Evolutionary conservation across 768 basidiomycete genomes (phyloP).

Genomic region (Serendipita indica): DNA sequence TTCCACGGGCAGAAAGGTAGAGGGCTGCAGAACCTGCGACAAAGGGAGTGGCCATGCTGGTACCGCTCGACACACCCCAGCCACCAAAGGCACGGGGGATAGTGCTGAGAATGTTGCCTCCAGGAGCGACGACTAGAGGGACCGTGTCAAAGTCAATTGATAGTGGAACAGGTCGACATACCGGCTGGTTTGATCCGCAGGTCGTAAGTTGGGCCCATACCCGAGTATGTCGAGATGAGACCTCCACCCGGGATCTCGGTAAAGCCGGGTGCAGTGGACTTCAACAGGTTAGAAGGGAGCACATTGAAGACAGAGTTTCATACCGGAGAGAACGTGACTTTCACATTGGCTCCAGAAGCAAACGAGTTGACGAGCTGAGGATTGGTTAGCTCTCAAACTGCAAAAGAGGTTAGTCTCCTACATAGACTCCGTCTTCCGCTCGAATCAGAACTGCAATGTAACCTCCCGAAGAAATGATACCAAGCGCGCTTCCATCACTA

Average conservation of each 20-base stretch:
- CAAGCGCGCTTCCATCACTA: background rate
- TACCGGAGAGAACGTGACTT: slow-evolving; percentile 9
- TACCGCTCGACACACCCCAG: slow-evolving; percentile 2
- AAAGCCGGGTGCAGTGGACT: background rate
- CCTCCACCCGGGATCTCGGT: slow-evolving; percentile 16
- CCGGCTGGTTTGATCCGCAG: slow-evolving; percentile 17
- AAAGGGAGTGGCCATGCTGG: slow-evolving; percentile 11
- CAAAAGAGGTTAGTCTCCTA: background rate
- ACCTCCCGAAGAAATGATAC: background rate
- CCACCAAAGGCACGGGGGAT: slow-evolving; percentile 11
- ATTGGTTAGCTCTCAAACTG: background rate
- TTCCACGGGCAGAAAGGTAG: slow-evolving; percentile 10
- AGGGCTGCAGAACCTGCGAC: slow-evolving; percentile 10
- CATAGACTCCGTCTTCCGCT: slow-evolving; percentile 12
- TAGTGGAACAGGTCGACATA: slow-evolving; percentile 17
- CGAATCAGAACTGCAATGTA: slow-evolving; percentile 11
- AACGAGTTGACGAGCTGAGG: background rate
- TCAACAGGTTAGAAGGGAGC: too few species aligned
- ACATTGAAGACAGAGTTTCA: slow-evolving; percentile 16
- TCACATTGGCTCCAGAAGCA: background rate
- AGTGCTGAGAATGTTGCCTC: slow-evolving; percentile 14
- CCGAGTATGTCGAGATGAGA: slow-evolving; percentile 18
- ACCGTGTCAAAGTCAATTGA: background rate
- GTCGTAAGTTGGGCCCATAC: slow-evolving; percentile 25
- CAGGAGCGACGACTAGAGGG: background rate